These are phyloP conservation scores for Fusarium luffae DNA, from an alignment of 2,329 filamentous ascomycete genomes.

Conservation along the genomic window DNA sequence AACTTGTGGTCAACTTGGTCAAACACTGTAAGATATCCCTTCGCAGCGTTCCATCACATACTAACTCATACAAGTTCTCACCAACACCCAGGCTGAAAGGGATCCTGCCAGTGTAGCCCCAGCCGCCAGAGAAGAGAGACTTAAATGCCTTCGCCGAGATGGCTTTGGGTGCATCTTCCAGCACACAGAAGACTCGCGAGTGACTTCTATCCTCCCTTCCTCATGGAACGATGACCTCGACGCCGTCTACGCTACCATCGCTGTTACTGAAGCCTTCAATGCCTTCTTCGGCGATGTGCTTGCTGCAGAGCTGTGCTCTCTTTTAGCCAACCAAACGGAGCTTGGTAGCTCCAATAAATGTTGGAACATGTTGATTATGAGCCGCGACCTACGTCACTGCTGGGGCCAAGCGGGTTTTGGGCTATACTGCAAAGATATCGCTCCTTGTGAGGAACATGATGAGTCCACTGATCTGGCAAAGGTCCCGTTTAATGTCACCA, in stretches of 20 bases:
- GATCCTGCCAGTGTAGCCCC: background rate
- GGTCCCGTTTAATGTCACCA: background rate
- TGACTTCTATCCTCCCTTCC: background rate
- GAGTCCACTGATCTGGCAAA: background rate
- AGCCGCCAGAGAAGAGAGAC: background rate
- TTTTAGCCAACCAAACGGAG: background rate
- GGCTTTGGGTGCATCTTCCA: background rate
- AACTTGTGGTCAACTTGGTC: background rate
- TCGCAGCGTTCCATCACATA: background rate
- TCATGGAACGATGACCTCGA: background rate
- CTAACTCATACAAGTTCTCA: background rate
- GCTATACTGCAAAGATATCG: background rate
- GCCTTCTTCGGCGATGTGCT: background rate
- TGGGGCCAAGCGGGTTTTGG: background rate
- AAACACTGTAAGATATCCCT: background rate
- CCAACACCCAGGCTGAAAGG: background rate
- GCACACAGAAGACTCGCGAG: fast-evolving
- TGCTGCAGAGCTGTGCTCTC: background rate
- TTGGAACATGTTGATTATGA: background rate
- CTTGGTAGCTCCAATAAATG: background rate
- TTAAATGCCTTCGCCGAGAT: background rate
- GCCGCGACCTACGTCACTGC: background rate
- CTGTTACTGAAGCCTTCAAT: background rate
- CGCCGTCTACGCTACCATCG: background rate
- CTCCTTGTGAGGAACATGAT: background rate